These are phyloP conservation scores for Bryoglossum gracile DNA, from an alignment of 495 filamentous ascomycete species.

Conservation along the genomic window DNA sequence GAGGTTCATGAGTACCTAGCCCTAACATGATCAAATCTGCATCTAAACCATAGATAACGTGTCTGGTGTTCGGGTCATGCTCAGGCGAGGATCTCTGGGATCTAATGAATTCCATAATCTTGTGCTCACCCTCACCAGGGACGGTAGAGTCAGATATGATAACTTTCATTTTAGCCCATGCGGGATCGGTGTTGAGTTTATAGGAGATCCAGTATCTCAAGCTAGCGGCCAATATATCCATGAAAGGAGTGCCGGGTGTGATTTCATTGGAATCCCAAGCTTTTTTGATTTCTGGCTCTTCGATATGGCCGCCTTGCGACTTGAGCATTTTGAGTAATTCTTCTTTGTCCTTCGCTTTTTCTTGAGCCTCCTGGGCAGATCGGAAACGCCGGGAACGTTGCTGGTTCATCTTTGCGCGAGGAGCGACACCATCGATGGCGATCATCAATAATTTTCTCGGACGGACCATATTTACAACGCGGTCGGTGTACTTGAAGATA, in stretches of 20 bases:
- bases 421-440: conserved; percentile 92
- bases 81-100: conserved; percentile 84
- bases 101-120: conserved; percentile 97
- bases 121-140: conserved; percentile 96
- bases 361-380: conserved; percentile 86
- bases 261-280: conserved; percentile 98
- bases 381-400: conserved; percentile 88
- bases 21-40: conserved; percentile 99
- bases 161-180: conserved; percentile 95
- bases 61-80: conserved; percentile 92
- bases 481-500: conserved; percentile 94
- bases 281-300: conserved; percentile 68
- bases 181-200: conserved; percentile 93
- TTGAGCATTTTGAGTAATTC: conserved; percentile 76
- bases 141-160: conserved; percentile 98
- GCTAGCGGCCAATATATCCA: conserved; percentile 90
- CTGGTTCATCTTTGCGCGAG: conserved; percentile 95
- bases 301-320: conserved; percentile 55
- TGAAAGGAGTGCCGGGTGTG: conserved; percentile 96
- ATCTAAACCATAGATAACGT: conserved; percentile 94
- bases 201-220: conserved; percentile 93
- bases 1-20: conserved; percentile 91
- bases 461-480: conserved; percentile 96
- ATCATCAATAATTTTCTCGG: conserved; percentile 95
- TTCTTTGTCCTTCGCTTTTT: conserved; percentile 86